Percentiles rank a stretch among this genome's conserved stretches.
Evolutionary conservation across 2,329 filamentous ascomycete genomes (phyloP).

Genomic region (Aspergillus oerlinghausenensis): DNA sequence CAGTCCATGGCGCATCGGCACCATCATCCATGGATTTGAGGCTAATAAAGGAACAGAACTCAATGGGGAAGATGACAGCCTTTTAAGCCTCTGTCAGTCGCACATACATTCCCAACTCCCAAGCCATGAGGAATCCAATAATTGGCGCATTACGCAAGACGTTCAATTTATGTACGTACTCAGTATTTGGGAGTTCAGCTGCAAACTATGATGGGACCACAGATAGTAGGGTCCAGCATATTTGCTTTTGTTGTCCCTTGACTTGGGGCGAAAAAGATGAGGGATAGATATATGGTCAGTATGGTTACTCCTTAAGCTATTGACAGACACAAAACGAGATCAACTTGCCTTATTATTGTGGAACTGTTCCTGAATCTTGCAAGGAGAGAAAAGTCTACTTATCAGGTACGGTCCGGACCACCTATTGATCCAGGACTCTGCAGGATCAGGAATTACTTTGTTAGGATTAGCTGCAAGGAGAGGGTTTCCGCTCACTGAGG

Average conservation of each 20-base stretch:
- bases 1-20: not conserved
- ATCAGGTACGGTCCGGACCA: not conserved
- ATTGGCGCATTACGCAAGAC: not conserved
- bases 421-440: not conserved
- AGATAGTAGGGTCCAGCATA: not conserved
- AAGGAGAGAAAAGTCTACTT: not conserved
- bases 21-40: not conserved
- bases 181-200: not conserved
- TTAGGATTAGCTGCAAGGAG: not conserved
- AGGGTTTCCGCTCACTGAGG: not conserved
- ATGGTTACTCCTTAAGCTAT: too few relatives aligned
- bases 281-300: too few relatives aligned
- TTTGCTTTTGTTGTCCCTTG: not conserved
- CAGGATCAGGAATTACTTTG: not conserved
- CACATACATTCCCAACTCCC: not conserved
- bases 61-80: not conserved
- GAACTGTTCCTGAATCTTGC: not conserved
- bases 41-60: not conserved
- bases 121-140: not conserved
- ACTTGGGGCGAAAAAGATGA: not conserved
- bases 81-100: not conserved
- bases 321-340: too few relatives aligned
- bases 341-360: not conserved
- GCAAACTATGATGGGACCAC: not conserved
- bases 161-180: not conserved